These are phyloP conservation scores for Eucalyptus grandis DNA, from an alignment of 345 rosid species.

Conservation along the genomic window DNA sequence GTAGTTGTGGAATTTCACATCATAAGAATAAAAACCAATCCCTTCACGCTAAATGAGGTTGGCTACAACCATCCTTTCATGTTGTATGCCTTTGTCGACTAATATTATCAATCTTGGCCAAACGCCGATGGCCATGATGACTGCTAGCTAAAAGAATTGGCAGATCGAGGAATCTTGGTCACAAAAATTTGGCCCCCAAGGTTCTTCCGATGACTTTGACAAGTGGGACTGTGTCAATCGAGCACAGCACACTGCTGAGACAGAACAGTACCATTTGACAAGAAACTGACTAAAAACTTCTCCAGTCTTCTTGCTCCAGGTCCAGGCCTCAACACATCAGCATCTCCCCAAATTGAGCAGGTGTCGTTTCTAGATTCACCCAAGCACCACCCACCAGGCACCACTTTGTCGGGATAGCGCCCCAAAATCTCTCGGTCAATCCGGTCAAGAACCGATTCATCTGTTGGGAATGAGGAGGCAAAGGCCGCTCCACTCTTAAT, in stretches of 20 bases:
- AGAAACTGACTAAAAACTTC: slow-evolving; percentile 34
- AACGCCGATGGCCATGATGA: neutral
- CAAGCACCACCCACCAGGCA: slow-evolving; percentile 96
- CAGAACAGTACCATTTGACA: slow-evolving; percentile 38
- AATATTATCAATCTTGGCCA: neutral
- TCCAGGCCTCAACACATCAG: slow-evolving; percentile 74
- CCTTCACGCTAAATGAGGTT: neutral
- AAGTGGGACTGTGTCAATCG: neutral
- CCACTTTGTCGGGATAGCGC: slow-evolving; percentile 39
- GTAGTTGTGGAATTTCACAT: neutral
- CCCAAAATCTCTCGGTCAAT: slow-evolving; percentile 66
- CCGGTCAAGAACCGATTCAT: slow-evolving; percentile 54
- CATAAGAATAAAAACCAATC: neutral
- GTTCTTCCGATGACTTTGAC: neutral
- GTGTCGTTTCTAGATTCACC: slow-evolving; percentile 40
- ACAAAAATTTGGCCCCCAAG: neutral
- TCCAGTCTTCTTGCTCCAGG: slow-evolving; percentile 74
- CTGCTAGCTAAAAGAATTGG: neutral
- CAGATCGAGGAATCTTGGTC: neutral
- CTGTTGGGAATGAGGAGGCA: slow-evolving; percentile 37
- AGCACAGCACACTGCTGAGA: slow-evolving; percentile 40
- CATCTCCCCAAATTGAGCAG: slow-evolving; percentile 83
- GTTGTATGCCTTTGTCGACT: neutral
- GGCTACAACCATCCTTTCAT: neutral
- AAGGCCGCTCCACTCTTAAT: slow-evolving; percentile 79